phyloP scores from a whole-genome alignment of 2,329 filamentous ascomycete species.

The Colletotrichum sp. region DNA sequence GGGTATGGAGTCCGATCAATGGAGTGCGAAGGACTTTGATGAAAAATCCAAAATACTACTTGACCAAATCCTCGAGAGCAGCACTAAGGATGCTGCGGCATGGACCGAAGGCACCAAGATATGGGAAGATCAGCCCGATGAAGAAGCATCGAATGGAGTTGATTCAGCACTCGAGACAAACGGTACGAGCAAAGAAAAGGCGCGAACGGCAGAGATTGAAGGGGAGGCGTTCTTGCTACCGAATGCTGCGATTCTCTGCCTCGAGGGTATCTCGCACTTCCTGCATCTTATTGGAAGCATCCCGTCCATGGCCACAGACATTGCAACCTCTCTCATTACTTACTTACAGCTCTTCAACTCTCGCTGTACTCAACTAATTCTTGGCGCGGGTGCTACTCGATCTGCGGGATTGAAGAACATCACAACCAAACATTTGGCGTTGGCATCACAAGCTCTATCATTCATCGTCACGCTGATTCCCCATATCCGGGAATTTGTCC shows the following conservation, averaged over 20 bases:
- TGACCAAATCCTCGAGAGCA: slow-evolving; percentile 69
- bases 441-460: slow-evolving; percentile 86
- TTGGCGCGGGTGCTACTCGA: slow-evolving; percentile 89
- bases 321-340: slow-evolving; percentile 79
- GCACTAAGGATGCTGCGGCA: slow-evolving; percentile 70
- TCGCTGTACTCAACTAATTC: slow-evolving; percentile 92
- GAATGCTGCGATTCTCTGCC: slow-evolving; percentile 79
- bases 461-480: slow-evolving; percentile 89
- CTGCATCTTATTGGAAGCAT: slow-evolving; percentile 84
- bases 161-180: slow-evolving; percentile 47
- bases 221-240: slow-evolving; percentile 87
- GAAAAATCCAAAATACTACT: slow-evolving; percentile 66
- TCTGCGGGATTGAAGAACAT: slow-evolving; percentile 95
- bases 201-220: slow-evolving; percentile 78
- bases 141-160: slow-evolving; percentile 17
- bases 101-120: slow-evolving; percentile 70
- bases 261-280: slow-evolving; percentile 83
- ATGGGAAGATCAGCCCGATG: slow-evolving; percentile 45
- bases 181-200: slow-evolving; percentile 65
- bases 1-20: slow-evolving; percentile 80
- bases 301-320: slow-evolving; percentile 86
- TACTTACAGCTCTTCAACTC: slow-evolving; percentile 96
- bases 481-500: slow-evolving; percentile 88
- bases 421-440: slow-evolving; percentile 90
- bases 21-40: slow-evolving; percentile 78